These are phyloP conservation scores for Talaromyces adpressus DNA, from an alignment of 495 filamentous ascomycete species.

Conservation along the genomic window DNA sequence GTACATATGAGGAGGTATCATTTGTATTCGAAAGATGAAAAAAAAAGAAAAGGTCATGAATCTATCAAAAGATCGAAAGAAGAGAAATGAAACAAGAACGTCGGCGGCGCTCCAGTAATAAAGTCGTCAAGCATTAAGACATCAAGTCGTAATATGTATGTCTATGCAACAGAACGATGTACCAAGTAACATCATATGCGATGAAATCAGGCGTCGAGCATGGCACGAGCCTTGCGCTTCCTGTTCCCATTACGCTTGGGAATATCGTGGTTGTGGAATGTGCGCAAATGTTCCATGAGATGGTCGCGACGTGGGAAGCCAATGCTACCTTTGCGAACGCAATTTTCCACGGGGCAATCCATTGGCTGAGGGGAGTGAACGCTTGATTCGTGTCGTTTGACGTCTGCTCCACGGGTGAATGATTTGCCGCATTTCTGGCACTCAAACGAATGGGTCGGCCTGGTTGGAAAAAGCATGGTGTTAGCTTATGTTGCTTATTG, in stretches of 20 bases:
- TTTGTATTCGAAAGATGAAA: not conserved
- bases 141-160: constrained; percentile 3
- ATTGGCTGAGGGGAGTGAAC: constrained; percentile 55
- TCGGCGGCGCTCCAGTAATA: not conserved
- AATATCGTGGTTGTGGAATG: constrained; percentile 59
- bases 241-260: constrained; percentile 35
- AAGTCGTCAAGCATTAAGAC: not conserved
- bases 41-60: not conserved
- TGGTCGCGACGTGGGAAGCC: constrained; percentile 87
- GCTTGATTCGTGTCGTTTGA: constrained; percentile 46
- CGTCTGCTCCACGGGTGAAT: constrained; percentile 47
- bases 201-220: not conserved
- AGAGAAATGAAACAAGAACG: not conserved
- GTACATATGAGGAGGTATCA: not conserved
- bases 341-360: constrained; percentile 71
- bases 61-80: not conserved
- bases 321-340: constrained; percentile 68
- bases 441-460: constrained; percentile 33
- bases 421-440: constrained; percentile 37
- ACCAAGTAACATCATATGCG: not conserved
- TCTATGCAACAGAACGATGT: not conserved
- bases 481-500: not conserved
- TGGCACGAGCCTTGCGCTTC: constrained; percentile 11
- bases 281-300: constrained; percentile 76
- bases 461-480: not conserved